A percentile compares a stretch with the other conserved stretches of the same genome.
Evolutionary conservation across 805 yeast species (phyloP).

Genomic region (Pichia sporocuriosa): DNA sequence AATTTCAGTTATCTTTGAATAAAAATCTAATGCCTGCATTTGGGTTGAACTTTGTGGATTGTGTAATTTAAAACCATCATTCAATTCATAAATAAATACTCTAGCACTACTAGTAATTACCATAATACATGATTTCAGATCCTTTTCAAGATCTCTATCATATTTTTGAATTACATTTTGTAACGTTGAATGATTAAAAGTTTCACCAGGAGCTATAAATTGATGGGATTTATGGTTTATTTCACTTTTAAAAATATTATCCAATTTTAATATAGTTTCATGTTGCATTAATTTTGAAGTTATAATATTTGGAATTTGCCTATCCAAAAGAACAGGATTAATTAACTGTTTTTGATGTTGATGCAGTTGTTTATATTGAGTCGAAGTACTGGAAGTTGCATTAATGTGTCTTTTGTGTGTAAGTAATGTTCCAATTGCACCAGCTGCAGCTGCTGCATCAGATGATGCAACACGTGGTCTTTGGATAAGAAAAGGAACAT

Average conservation of each 20-base stretch:
- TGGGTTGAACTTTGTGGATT: slow-evolving; percentile 29
- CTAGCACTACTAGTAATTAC: slow-evolving; percentile 32
- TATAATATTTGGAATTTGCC: slow-evolving; percentile 26
- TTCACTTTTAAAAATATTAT: slow-evolving; percentile 30
- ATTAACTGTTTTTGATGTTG: slow-evolving; percentile 27
- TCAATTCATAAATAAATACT: slow-evolving; percentile 29
- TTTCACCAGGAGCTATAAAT: slow-evolving; percentile 23
- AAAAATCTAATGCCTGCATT: slow-evolving; percentile 38
- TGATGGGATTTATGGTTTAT: slow-evolving; percentile 26
- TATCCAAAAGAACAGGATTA: slow-evolving; percentile 29
- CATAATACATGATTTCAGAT: slow-evolving; percentile 29
- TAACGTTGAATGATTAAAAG: slow-evolving; percentile 28
- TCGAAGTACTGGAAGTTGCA: slow-evolving; percentile 1
- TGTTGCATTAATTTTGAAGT: slow-evolving; percentile 24
- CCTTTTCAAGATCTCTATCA: slow-evolving; percentile 25
- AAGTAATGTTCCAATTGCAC: slow-evolving; percentile 29
- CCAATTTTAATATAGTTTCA: slow-evolving; percentile 30
- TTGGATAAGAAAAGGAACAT: slow-evolving; percentile 15
- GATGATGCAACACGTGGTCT: slow-evolving; percentile 24
- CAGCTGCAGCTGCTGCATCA: slow-evolving; percentile 31
- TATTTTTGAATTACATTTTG: slow-evolving; percentile 28
- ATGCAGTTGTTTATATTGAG: slow-evolving; percentile 5
- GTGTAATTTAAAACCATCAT: slow-evolving; percentile 26
- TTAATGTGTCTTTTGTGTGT: slow-evolving; percentile 23
- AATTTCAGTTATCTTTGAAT: slow-evolving; percentile 32